Conservation (phyloP, 2,329 filamentous ascomycete genomes). For the Neobulgaria alba region DNA sequence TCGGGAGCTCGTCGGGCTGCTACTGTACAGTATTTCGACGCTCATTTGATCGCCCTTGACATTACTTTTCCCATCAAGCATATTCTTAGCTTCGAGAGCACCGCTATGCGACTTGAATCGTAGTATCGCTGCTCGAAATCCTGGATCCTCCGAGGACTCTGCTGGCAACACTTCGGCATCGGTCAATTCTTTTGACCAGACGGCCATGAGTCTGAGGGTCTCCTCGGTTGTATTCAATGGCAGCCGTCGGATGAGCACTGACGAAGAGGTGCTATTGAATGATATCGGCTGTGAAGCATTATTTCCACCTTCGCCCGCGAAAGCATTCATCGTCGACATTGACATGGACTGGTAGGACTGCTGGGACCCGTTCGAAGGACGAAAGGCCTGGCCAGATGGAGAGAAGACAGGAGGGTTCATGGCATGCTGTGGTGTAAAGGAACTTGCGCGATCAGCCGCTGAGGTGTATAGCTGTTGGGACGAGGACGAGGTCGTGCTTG, state of each 20-base stretch:
- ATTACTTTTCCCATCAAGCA: conserved; percentile 47
- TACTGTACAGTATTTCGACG: conserved; percentile 45
- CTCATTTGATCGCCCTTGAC: conserved; percentile 43
- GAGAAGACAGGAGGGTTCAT: conserved; percentile 28
- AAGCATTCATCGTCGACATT: conserved; percentile 26
- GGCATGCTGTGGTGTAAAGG: conserved; percentile 27
- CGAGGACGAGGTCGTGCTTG: conserved; percentile 12
- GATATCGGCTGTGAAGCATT: conserved; percentile 16
- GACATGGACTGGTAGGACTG: conserved; percentile 26
- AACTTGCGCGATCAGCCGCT: conserved; percentile 18
- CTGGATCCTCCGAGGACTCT: conserved; percentile 41
- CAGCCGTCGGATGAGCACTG: conserved; percentile 45
- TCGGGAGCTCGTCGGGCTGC: conserved; percentile 29
- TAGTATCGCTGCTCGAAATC: conserved; percentile 44
- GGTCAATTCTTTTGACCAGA: conserved; percentile 48
- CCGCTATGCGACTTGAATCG: conserved; percentile 44
- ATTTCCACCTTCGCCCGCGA: conserved; percentile 20
- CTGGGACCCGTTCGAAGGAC: conserved; percentile 23
- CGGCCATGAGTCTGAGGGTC: conserved; percentile 46
- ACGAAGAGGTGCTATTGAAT: conserved; percentile 28
- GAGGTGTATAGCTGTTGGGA: conserved; percentile 12
- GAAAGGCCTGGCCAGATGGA: conserved; percentile 26
- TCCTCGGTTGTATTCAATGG: conserved; percentile 46
- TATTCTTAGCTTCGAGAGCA: conserved; percentile 47
- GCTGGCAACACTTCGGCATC: conserved; percentile 42